phyloP scores from a whole-genome alignment of 352 stramenopile species.

The Pythium graminicola region DNA sequence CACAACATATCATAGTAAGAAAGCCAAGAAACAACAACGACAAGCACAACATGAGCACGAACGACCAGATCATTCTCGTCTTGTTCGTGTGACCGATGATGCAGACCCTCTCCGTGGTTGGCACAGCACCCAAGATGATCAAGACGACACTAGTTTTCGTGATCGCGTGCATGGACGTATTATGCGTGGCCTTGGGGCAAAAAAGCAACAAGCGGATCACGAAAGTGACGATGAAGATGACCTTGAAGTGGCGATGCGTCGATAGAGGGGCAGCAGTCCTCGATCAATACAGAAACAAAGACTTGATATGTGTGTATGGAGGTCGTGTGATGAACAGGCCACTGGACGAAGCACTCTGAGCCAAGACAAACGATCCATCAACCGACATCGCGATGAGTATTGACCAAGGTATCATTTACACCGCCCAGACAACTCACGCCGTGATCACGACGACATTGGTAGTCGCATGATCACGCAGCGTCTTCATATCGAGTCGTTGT shows the following conservation, averaged over 20 bases:
- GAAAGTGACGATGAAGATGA: slow-evolving; percentile 11
- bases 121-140: slow-evolving; percentile 1
- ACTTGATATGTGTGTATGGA: too few relatives aligned
- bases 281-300: too few relatives aligned
- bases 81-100: neutral
- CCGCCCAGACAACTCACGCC: too few relatives aligned
- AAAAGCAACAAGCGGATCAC: neutral
- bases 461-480: too few relatives aligned
- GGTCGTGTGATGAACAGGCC: too few relatives aligned
- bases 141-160: neutral
- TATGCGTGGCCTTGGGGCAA: slow-evolving; percentile 8
- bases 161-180: slow-evolving; percentile 14
- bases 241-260: slow-evolving; percentile 1
- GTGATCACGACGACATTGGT: too few relatives aligned
- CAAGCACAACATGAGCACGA: neutral
- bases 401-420: too few relatives aligned
- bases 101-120: slow-evolving; percentile 12
- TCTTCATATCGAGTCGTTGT: too few relatives aligned
- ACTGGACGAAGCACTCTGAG: too few relatives aligned
- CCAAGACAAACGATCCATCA: too few relatives aligned
- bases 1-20: slow-evolving; percentile 67
- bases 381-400: too few relatives aligned
- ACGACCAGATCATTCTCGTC: slow-evolving; percentile 10
- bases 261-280: too few relatives aligned
- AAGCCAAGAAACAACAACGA: slow-evolving; percentile 27